Conservation (phyloP, 2,329 filamentous ascomycete genomes). For the Plenodomus biglobosus region DNA sequence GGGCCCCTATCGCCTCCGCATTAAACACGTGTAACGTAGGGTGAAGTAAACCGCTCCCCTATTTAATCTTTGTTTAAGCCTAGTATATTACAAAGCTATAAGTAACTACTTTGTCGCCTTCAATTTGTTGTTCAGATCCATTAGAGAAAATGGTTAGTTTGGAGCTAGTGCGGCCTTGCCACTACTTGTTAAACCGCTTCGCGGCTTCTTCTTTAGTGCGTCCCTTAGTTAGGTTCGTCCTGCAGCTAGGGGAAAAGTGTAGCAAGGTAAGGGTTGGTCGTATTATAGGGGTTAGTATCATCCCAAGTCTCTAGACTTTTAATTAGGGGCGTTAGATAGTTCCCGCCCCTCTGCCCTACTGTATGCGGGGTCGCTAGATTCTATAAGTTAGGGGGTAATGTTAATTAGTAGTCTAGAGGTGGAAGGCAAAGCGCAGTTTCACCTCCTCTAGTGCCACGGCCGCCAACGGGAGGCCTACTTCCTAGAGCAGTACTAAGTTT, state of each 20-base stretch:
- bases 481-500: not conserved
- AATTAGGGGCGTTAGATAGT: no score
- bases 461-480: slow-evolving; percentile 1
- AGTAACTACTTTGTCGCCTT: slow-evolving; percentile 1
- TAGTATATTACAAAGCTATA: slow-evolving; percentile 6
- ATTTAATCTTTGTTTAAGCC: not conserved
- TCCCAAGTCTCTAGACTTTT: no score
- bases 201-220: not conserved
- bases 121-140: slow-evolving; percentile 4
- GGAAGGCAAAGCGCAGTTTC: not conserved
- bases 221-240: not conserved
- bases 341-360: not conserved
- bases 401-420: not conserved
- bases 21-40: slow-evolving; percentile 3
- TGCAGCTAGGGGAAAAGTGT: no score
- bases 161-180: not conserved
- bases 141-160: slow-evolving; percentile 7
- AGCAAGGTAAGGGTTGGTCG: no score
- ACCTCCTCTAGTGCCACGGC: slow-evolving; percentile 1
- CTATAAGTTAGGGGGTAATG: not conserved
- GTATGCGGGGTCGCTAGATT: not conserved
- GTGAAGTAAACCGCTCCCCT: slow-evolving; percentile 1
- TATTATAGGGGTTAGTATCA: no score
- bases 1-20: slow-evolving; percentile 5
- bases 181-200: slow-evolving; percentile 1